Evolutionary conservation across 106 monocot genomes (phyloP).

Genomic region (Dendrobium catenatum): DNA sequence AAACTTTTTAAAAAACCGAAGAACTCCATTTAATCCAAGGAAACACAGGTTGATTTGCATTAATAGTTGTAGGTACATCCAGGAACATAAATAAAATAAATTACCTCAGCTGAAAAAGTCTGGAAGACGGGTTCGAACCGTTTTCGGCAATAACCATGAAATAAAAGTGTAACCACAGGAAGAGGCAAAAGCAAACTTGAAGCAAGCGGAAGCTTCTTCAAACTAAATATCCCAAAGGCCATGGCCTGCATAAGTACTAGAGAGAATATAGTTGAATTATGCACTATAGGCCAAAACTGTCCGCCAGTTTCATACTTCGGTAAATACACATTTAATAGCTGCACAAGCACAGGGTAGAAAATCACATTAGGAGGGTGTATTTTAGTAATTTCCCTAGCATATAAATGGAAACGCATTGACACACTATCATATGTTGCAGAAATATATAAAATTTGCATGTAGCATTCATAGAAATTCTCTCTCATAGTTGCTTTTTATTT

Average conservation of each 20-base stretch:
- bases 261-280: slow-evolving; percentile 79
- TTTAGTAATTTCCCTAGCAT: background rate
- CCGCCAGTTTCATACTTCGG: slow-evolving; percentile 90
- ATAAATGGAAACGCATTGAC: background rate
- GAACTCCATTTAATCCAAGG: background rate
- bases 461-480: background rate
- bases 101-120: slow-evolving; percentile 78
- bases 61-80: background rate
- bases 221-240: slow-evolving; percentile 82
- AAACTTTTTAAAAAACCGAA: background rate
- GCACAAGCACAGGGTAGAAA: slow-evolving; percentile 11
- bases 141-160: slow-evolving; percentile 85
- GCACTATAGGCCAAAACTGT: slow-evolving; percentile 89
- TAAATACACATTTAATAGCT: slow-evolving; percentile 85
- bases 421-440: background rate
- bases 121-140: slow-evolving; percentile 74
- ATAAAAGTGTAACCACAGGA: slow-evolving; percentile 70
- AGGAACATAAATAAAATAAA: background rate
- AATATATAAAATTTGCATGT: background rate
- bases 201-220: slow-evolving; percentile 83
- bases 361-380: background rate
- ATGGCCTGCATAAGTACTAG: slow-evolving; percentile 86
- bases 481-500: background rate
- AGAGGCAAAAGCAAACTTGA: slow-evolving; percentile 80
- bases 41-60: background rate